A percentile compares a stretch with the other conserved stretches of the same genome.
Conservation (phyloP, 164 flowering plant genomes). For the Pachysandra terminalis region DNA sequence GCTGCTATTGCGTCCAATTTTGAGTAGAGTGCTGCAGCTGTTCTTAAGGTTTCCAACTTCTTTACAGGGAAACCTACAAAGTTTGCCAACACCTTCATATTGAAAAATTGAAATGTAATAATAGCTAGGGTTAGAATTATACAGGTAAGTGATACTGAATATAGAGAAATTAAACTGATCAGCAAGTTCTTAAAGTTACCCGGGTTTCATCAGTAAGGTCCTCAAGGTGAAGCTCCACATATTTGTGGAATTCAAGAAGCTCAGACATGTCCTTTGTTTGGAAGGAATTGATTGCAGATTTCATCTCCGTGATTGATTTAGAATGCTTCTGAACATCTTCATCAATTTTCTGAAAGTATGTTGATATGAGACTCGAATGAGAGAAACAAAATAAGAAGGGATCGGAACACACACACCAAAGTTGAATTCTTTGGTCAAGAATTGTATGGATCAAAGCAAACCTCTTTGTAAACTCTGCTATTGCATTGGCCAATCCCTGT, state of each 20-base stretch:
- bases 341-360: conserved; percentile 81
- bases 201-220: conserved; percentile 78
- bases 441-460: too few species aligned
- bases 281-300: conserved; percentile 43
- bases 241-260: conserved; percentile 55
- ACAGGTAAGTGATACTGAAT: background rate
- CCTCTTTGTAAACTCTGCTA: conserved; percentile 93
- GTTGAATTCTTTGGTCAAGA: too few species aligned
- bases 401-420: background rate
- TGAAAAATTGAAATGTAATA: background rate
- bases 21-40: conserved; percentile 57
- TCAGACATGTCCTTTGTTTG: conserved; percentile 72
- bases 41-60: conserved; percentile 73
- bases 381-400: background rate
- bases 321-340: conserved; percentile 65
- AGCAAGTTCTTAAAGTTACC: conserved; percentile 29
- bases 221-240: conserved; percentile 71
- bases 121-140: background rate
- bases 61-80: conserved; percentile 76
- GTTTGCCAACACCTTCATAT: conserved; percentile 59
- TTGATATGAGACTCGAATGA: conserved; percentile 56
- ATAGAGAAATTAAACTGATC: background rate
- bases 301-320: conserved; percentile 53
- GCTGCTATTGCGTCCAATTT: conserved; percentile 45
- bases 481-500: conserved; percentile 86